Base-by-base conservation (phyloP, 192 early-diverging fungal species). In the Ambispora gerdemannii region DNA sequence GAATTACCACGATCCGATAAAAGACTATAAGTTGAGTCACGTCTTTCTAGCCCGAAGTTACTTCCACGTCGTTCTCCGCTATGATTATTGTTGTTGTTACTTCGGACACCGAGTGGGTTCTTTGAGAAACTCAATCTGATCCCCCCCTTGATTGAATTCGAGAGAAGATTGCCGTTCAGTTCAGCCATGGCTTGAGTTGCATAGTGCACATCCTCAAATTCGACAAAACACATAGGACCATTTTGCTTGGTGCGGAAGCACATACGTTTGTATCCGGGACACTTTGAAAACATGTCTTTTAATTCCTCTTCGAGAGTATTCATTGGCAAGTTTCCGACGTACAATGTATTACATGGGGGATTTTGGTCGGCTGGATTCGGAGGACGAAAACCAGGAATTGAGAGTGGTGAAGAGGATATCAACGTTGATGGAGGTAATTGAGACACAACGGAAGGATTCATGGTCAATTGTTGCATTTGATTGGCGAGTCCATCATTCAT, bases 221-320 rank as follows among this genome's bases (percentile, higher is more conserved):
- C 96, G 34, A 98, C 95, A 91, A 98, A 98, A 79, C 95, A 97
- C 92, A 98, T 97, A 15, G 95, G 96, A 0, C 96, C 96, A 73
- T 94, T 94, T 33, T 91, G 86, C 71, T 96, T 91, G 38, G 83
- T 83, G 35, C 90, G 85, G 85, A 91, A 97, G 58, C 87, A 91
- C 81, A 98, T 84, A 25, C 96, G 87, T 67, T 92, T 91, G 88
- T 91, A 98, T 1, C 96, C 96, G 8, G 83, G 79, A 63, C 92
- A 90, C n/a, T 78, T 72, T 4, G 80, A 81, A 80, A 98, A 98
- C 33, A 96, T 52, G 56, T 82, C 81, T 27, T 90, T 83, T 61
- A 98, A 83, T 79, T 98, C 96, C 15, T 94, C 93, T 78, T 97
- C 95, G 27, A 79, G 86, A 22, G 95, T 91, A 71, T 93, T 88